Percentiles rank a stretch among this genome's conserved stretches.
phyloP scores from a whole-genome alignment of 352 stramenopile species.

The Globisporangium mamillatum region DNA sequence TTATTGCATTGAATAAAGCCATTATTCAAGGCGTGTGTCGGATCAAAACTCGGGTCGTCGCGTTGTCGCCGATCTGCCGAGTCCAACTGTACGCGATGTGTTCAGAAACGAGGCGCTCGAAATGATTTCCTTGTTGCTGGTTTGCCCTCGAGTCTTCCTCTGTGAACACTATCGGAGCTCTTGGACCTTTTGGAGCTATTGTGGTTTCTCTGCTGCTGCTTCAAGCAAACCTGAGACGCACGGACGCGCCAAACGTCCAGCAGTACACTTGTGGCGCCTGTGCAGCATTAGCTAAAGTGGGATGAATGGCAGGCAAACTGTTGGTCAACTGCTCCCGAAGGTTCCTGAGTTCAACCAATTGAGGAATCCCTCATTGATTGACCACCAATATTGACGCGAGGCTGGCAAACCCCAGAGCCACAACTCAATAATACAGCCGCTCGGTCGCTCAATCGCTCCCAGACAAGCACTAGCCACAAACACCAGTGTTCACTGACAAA shows the following conservation, averaged over 20 bases:
- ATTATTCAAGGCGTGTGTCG: neutral
- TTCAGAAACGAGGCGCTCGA: neutral
- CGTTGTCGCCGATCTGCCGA: neutral
- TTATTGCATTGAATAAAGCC: neutral
- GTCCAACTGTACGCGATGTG: slow-evolving; percentile 1
- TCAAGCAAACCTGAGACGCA: neutral
- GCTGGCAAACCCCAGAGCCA: neutral
- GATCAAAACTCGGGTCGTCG: neutral
- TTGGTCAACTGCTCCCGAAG: neutral
- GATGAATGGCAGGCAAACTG: neutral
- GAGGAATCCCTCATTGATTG: neutral
- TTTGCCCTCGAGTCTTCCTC: neutral
- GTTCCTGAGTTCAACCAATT: neutral
- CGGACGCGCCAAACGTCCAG: neutral
- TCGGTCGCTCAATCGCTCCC: neutral
- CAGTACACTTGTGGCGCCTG: neutral
- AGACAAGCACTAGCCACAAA: neutral
- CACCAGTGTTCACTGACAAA: neutral
- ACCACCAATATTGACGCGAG: too few species aligned
- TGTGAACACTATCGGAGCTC: neutral
- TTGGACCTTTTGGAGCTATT: neutral
- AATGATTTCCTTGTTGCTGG: neutral
- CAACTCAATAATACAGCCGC: neutral
- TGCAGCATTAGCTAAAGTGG: slow-evolving; percentile 9
- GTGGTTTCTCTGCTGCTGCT: neutral